Conservation (phyloP, 768 basidiomycete species). For the Glaciozyma martinii region DNA sequence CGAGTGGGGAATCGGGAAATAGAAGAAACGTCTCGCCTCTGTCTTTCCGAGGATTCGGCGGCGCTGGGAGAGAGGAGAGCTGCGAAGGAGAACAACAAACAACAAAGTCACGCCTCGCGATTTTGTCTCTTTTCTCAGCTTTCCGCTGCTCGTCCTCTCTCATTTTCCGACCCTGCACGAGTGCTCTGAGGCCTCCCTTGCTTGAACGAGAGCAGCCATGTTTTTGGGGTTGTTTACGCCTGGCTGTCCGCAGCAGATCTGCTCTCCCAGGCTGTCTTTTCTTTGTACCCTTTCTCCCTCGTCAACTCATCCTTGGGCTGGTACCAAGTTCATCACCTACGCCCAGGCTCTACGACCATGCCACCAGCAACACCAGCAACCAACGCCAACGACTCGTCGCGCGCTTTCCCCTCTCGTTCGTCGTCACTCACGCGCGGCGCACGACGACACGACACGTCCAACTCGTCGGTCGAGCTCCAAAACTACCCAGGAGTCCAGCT, state of each 20-base stretch:
- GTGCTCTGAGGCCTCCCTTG: too few species aligned
- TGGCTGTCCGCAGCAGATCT: too few species aligned
- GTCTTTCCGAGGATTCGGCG: too few species aligned
- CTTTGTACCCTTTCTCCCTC: too few species aligned
- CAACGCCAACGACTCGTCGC: not conserved
- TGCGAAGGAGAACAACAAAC: not conserved
- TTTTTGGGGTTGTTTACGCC: too few species aligned
- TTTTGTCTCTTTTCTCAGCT: not conserved
- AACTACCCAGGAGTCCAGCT: not conserved
- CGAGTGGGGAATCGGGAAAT: slow-evolving; percentile 45
- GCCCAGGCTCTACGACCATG: too few species aligned
- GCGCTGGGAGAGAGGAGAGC: not conserved
- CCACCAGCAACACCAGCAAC: too few species aligned
- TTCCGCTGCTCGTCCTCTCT: not conserved
- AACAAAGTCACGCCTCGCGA: not conserved
- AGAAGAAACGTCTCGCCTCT: too few species aligned
- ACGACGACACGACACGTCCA: not conserved
- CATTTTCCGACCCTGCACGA: not conserved
- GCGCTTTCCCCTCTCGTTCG: slow-evolving; percentile 1
- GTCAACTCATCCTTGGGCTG: too few species aligned
- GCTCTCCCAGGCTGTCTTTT: too few species aligned
- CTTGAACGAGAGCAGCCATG: too few species aligned
- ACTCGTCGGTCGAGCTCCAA: not conserved
- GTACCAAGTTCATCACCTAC: too few species aligned
- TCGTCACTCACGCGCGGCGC: not conserved